Base-by-base conservation (phyloP, 2,329 filamentous ascomycete genomes). In the Sordariomycetes sp. region DNA sequence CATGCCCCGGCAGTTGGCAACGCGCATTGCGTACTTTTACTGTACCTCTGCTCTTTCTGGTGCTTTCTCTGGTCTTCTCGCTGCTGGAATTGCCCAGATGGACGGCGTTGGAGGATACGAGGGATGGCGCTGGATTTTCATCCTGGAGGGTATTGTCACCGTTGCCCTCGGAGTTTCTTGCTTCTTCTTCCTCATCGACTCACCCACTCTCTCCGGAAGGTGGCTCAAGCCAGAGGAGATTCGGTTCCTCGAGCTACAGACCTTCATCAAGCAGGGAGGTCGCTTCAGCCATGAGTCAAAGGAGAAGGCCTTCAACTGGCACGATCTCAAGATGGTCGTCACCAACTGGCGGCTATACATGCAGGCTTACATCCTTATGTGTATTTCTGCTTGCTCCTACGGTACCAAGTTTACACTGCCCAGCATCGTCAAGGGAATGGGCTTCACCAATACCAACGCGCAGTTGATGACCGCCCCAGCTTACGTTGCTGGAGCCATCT, bases 311-410 rank as follows among this genome's bases (percentile, higher is more conserved):
- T 92, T 92, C 53, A 70, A 78, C 42, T 82, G 80, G 74, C 61
- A 65, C 11, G 90, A 88, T 48, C 74, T 92, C 38, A 78, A 75
- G 71, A 68, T 74, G 7, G 79, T 78, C 3, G 61, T 90, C 30
- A 75, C 68, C 24, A 86, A 94, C 48, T 92, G 84, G 80, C 88
- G 93, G 57, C 87, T 86, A 27, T 71, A 64, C 61, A 55, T 67
- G 16, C 69, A 67, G 33, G 58, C 78, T 4, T 61, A 80, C 32
- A 72, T 82, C 23, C 76, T 76, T 45, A 78, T 77, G 62, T 75
- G 77, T 8, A 73, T 70, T 31, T 64, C 68, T 3, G 70, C 66
- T 33, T 68, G 67, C 36, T 37, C 79, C 49, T 66, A 79, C 57
- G 48, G 74, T 42, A 59, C 72, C 70, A 58, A 50, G 21, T 50